These are phyloP conservation scores for Ceratocystis papillata DNA, from an alignment of 2,329 filamentous ascomycete genomes.

Conservation along the genomic window DNA sequence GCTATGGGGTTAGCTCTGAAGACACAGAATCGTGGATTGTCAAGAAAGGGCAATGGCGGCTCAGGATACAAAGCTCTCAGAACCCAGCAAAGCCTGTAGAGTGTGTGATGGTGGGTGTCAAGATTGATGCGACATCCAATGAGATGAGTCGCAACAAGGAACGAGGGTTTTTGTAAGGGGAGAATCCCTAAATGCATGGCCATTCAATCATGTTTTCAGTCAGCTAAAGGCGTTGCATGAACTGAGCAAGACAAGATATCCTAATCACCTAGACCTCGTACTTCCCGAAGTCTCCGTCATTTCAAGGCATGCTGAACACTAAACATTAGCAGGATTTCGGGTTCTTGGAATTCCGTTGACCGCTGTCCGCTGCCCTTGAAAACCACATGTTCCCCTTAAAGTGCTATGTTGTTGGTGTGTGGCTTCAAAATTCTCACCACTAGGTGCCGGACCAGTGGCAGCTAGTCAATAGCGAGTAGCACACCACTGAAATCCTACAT, in stretches of 20 bases:
- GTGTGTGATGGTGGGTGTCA: constrained; percentile 63
- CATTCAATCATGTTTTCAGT: neutral
- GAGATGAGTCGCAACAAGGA: constrained; percentile 56
- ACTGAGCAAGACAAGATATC: neutral
- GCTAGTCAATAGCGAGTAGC: neutral
- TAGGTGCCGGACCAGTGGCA: neutral
- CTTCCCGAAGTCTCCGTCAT: neutral
- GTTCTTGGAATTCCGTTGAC: neutral
- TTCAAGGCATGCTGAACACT: neutral
- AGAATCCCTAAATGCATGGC: neutral
- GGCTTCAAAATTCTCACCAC: constrained; percentile 6
- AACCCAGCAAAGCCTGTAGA: constrained; percentile 46
- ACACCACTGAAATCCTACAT: constrained; percentile 1
- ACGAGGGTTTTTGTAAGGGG: constrained; percentile 49
- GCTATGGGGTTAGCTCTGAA: neutral
- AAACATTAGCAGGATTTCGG: neutral
- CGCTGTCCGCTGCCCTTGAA: neutral
- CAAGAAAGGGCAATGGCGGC: constrained; percentile 58
- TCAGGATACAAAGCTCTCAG: constrained; percentile 48
- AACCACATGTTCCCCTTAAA: neutral
- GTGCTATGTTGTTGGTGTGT: neutral
- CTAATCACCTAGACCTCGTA: neutral
- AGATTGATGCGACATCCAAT: constrained; percentile 59
- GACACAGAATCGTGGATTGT: constrained; percentile 47
- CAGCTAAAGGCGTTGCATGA: neutral